Percentiles rank a stretch among this genome's conserved stretches.
These are phyloP conservation scores for Coniochaeta hoffmannii DNA, from an alignment of 2,329 filamentous ascomycete genomes.

Conservation along the genomic window DNA sequence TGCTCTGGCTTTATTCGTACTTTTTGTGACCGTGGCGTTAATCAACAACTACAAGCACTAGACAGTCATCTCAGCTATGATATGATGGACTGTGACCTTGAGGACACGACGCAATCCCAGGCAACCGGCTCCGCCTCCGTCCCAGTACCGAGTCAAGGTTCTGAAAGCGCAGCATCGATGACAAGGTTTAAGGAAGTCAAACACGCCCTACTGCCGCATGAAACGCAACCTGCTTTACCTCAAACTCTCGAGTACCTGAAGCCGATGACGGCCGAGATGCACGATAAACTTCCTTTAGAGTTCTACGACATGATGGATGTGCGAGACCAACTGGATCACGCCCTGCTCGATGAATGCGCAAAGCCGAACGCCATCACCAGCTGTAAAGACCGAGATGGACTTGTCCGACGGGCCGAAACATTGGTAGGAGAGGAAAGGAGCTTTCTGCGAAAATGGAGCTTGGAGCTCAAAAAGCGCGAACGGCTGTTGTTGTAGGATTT, in stretches of 20 bases:
- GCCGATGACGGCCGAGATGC: background rate
- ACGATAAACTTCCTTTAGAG: background rate
- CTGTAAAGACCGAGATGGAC: background rate
- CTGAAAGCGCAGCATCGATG: too few relatives aligned
- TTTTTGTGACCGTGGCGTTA: too few relatives aligned
- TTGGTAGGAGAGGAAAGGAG: background rate
- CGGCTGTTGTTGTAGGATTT: background rate
- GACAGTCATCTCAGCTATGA: background rate
- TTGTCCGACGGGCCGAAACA: background rate
- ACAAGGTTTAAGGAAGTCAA: background rate
- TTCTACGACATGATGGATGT: background rate
- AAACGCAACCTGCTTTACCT: background rate
- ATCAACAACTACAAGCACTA: background rate
- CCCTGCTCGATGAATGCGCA: background rate
- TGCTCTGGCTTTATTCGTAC: too few relatives aligned
- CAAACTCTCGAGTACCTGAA: background rate
- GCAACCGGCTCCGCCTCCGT: background rate
- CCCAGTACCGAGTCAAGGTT: background rate
- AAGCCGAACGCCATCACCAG: background rate
- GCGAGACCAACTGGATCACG: background rate
- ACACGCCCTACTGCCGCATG: background rate
- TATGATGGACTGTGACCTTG: background rate
- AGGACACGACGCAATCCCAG: background rate
- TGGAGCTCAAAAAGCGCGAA: background rate
- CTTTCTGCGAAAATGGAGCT: background rate